Base-by-base conservation (phyloP, 148 eudicot genomes). In the Fagopyrum esculentum region DNA sequence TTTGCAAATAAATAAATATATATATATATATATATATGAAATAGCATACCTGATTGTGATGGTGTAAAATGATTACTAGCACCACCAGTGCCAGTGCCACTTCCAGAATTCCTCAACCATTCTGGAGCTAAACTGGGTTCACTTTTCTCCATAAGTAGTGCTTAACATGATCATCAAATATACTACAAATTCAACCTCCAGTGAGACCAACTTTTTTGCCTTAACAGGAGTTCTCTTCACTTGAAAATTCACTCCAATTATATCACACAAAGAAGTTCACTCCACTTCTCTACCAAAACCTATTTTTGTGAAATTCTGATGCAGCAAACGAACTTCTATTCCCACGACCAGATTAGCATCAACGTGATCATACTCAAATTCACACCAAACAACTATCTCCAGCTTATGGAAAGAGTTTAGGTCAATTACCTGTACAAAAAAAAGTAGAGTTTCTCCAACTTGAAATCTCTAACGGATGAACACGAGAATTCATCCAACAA, bases 121-220 rank as follows among this genome's bases (percentile, higher is more conserved):
- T 94, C 93, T 49, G 98, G 98, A 83, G 80, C 92, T 78, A 94
- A 90, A 80, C 89, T 82, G 57, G 96, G 98, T 83, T 94, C 98
- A 90, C 93, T 91, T 85, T 76, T 86, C 76, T 94, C 98, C 98
- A 94, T 94, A 80, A 89, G 82, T 80, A 86, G 73, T 51, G 45
- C 76, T 77, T 78, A 83, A 74, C 97, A 90, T 90, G 81, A 85
- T 84, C 83, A 78, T 50, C 70, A 72, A 26, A 17, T 44, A 77
- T 8, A 29, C 68, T 22, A 54, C 63, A 35, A 35, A 35, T 35
- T 35, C 9, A 52, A 71, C 17, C 12, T 17, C 22, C 48, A 68
- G 10, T 15, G 26, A 1, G 40, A 61, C 43, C 43, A 40, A 61
- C 43, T 43, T 61, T 61, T 43, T 61, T 61, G 10, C 43, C 15